Evolutionary conservation across 495 filamentous ascomycete genomes (phyloP).

Genomic region (Aspergillus coremiiformis): DNA sequence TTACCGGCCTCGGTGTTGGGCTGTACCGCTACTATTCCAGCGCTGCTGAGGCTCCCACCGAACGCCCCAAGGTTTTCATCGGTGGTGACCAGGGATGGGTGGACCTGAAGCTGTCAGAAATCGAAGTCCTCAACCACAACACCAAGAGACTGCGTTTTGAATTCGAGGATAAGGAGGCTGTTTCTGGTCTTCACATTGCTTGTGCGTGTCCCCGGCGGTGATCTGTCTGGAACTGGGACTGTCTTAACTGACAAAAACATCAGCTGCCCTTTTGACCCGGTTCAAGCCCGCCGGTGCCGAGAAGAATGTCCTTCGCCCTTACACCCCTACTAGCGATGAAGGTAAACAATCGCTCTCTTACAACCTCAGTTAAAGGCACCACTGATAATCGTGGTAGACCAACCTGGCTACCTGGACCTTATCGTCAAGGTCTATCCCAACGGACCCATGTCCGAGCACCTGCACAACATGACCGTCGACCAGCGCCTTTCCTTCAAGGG

Average conservation of each 20-base stretch:
- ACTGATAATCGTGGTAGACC: slow-evolving; percentile 35
- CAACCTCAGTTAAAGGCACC: background rate
- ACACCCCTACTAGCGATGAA: slow-evolving; percentile 87
- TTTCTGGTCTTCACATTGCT: slow-evolving; percentile 71
- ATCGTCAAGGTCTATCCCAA: slow-evolving; percentile 84
- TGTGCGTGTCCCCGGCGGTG: slow-evolving; percentile 38
- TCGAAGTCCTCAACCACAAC: slow-evolving; percentile 76
- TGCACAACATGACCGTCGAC: slow-evolving; percentile 74
- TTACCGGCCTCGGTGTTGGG: slow-evolving; percentile 36
- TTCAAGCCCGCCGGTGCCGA: slow-evolving; percentile 69
- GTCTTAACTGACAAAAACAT: background rate
- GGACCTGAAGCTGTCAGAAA: slow-evolving; percentile 67
- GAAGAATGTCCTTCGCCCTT: slow-evolving; percentile 81
- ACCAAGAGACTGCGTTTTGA: slow-evolving; percentile 81
- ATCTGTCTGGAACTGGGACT: background rate
- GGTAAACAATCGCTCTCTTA: slow-evolving; percentile 38
- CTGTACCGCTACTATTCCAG: slow-evolving; percentile 38
- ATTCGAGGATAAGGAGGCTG: slow-evolving; percentile 73
- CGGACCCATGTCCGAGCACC: slow-evolving; percentile 83
- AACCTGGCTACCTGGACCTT: slow-evolving; percentile 75
- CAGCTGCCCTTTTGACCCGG: slow-evolving; percentile 77
- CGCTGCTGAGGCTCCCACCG: slow-evolving; percentile 29
- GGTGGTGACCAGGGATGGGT: slow-evolving; percentile 86
- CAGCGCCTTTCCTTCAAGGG: slow-evolving; percentile 87
- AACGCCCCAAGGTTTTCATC: slow-evolving; percentile 52